Evolutionary conservation across 2,329 filamentous ascomycete species (phyloP), one percentile per base, ranked within the genome.

Genomic region (Microdochium bolleyi): DNA sequence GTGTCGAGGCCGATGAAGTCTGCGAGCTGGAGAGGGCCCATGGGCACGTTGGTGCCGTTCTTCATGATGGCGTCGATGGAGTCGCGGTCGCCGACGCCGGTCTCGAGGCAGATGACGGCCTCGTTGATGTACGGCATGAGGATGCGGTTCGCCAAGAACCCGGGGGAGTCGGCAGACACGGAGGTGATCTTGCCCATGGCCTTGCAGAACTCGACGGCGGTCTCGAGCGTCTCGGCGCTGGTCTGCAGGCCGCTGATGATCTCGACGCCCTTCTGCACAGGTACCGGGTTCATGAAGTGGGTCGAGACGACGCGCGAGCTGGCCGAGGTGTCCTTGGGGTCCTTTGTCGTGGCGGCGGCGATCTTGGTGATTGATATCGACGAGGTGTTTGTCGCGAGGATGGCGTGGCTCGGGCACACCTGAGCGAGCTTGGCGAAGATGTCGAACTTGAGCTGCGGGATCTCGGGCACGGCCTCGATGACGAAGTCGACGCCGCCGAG

Each of bases 81-180:
- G 64, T 97, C 92, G 61, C 88, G 87, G 58, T 83, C 80, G 19
- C 94, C 94, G 0, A 99, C 84, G 2, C 89, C 89, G 0, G 94
- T 96, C 73, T 99, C 94, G 14, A 99, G 77, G 70, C 94, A 99
- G 58, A 96, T 92, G 61, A 99, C 79, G 9, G 65, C 94, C 73
- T 99, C 94, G 68, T 99, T 99, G 75, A 99, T 96, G 68, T 99
- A 99, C 0, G 94, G 94, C 94, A 99, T 99, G 55, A 99, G 75
- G 56, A 99, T 99, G 10, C 94, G 81, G 70, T 99, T 99, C 30
- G 94, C 94, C 24, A 99, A 77, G 75, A 99, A 99, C 1, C 94
- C 94, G 0, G 94, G 94, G 0, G 88, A 84, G 70, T 99, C 94
- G 16, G 89, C 88, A 14, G 90, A 95, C 27, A 88, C 82, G 3